Evolutionary conservation across 2,329 filamentous ascomycete species (phyloP).

Genomic region (Xylariales sp.): DNA sequence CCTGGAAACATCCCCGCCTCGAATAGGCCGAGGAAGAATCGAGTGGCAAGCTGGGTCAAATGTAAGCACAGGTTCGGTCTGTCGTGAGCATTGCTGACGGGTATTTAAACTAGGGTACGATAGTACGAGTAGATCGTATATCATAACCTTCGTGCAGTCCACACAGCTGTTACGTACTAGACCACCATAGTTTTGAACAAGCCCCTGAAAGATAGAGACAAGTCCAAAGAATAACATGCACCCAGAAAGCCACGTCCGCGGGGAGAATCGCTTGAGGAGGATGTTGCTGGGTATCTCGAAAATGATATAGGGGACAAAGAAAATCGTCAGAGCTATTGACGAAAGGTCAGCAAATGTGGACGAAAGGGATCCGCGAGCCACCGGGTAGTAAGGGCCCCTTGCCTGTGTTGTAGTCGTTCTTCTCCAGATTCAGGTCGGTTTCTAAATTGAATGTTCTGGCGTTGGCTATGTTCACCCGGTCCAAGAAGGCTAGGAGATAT

Average conservation of each 20-base stretch:
- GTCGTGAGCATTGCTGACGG: not conserved
- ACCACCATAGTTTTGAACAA: slow-evolving; percentile 81
- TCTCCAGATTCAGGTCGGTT: slow-evolving; percentile 70
- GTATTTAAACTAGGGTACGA: not conserved
- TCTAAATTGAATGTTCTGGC: slow-evolving; percentile 75
- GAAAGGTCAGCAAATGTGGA: slow-evolving; percentile 38
- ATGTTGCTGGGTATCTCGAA: slow-evolving; percentile 80
- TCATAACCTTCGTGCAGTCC: not conserved
- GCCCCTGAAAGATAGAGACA: slow-evolving; percentile 78
- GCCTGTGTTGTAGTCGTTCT: slow-evolving; percentile 75
- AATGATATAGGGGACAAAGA: slow-evolving; percentile 82
- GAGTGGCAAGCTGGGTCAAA: slow-evolving; percentile 67
- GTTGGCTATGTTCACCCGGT: slow-evolving; percentile 84
- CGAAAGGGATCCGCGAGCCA: not conserved
- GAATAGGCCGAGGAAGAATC: slow-evolving; percentile 86
- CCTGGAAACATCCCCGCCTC: slow-evolving; percentile 72
- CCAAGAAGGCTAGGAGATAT: slow-evolving; percentile 53
- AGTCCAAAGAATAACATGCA: slow-evolving; percentile 91
- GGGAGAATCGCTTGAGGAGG: slow-evolving; percentile 69
- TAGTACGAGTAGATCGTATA: not conserved
- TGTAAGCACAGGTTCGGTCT: slow-evolving; percentile 20
- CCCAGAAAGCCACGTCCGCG: slow-evolving; percentile 66
- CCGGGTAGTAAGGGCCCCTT: slow-evolving; percentile 16
- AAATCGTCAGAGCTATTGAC: slow-evolving; percentile 72
- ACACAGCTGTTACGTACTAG: slow-evolving; percentile 54